Evolutionary conservation across 495 filamentous ascomycete species (phyloP).

Genomic region (Aspergillus sclerotioniger): DNA sequence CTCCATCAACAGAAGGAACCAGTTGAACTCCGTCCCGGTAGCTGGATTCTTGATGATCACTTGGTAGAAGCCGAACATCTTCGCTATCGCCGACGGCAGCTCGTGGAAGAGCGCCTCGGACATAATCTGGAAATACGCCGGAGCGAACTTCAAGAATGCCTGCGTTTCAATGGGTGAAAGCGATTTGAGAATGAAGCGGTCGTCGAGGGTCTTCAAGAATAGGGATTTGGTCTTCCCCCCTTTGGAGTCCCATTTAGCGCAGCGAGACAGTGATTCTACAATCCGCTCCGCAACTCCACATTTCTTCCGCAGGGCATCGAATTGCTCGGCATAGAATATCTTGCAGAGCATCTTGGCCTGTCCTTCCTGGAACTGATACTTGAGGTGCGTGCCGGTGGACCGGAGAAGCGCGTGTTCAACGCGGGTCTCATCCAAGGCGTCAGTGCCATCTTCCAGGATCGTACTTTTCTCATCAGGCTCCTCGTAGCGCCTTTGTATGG

Average conservation of each 20-base stretch:
- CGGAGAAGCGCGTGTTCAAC: slow-evolving; percentile 76
- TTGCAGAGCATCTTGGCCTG: slow-evolving; percentile 94
- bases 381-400: slow-evolving; percentile 83
- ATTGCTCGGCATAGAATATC: slow-evolving; percentile 96
- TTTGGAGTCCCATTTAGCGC: slow-evolving; percentile 97
- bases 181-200: slow-evolving; percentile 88
- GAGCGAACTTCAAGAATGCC: slow-evolving; percentile 91
- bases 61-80: slow-evolving; percentile 99
- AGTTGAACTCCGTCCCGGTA: slow-evolving; percentile 91
- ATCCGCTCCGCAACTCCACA: slow-evolving; percentile 92
- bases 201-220: slow-evolving; percentile 96
- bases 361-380: slow-evolving; percentile 90
- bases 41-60: slow-evolving; percentile 92
- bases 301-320: slow-evolving; percentile 89
- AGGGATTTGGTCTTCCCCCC: slow-evolving; percentile 97
- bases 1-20: slow-evolving; percentile 94
- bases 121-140: slow-evolving; percentile 97
- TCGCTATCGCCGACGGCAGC: slow-evolving; percentile 93
- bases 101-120: slow-evolving; percentile 94
- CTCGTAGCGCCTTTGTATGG: slow-evolving; percentile 61
- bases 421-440: slow-evolving; percentile 50
- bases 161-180: slow-evolving; percentile 86
- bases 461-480: slow-evolving; percentile 31
- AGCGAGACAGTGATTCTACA: slow-evolving; percentile 90
- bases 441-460: slow-evolving; percentile 21